These are phyloP conservation scores for Fusarium chuoi DNA, from an alignment of 2,329 filamentous ascomycete genomes.

Conservation along the genomic window DNA sequence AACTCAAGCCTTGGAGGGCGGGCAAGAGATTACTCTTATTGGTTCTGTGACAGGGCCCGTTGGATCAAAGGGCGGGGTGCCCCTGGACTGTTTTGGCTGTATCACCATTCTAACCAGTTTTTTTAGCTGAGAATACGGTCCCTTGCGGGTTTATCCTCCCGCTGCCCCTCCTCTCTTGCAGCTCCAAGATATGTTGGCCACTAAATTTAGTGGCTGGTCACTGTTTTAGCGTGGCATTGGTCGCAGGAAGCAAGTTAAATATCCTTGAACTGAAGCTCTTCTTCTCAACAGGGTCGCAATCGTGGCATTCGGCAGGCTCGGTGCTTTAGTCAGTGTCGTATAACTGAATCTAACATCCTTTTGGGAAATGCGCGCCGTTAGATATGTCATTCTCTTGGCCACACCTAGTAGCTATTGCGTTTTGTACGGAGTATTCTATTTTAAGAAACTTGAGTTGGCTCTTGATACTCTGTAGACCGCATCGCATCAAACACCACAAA, in stretches of 20 bases:
- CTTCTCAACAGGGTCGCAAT: not conserved
- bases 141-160: conserved; percentile 25
- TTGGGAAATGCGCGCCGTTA: not conserved
- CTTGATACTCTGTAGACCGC: not conserved
- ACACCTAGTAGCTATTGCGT: not conserved
- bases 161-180: not conserved
- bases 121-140: conserved; percentile 14
- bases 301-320: not conserved
- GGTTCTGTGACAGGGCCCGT: conserved; percentile 27
- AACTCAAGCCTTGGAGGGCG: conserved; percentile 27
- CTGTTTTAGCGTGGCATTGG: conserved; percentile 13
- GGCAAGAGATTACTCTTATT: conserved; percentile 17
- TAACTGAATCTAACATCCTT: not conserved
- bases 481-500: not conserved
- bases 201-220: conserved; percentile 27
- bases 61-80: conserved; percentile 38
- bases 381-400: not conserved
- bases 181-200: conserved; percentile 8
- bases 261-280: not conserved
- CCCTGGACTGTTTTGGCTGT: conserved; percentile 30
- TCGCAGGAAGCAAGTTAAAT: not conserved
- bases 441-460: not conserved
- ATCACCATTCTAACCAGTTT: conserved; percentile 24
- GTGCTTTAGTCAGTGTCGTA: not conserved
- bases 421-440: not conserved